Percentiles rank a stretch among this genome's conserved stretches.
Conservation (phyloP, 2,329 filamentous ascomycete genomes). For the Diaporthe vexans region DNA sequence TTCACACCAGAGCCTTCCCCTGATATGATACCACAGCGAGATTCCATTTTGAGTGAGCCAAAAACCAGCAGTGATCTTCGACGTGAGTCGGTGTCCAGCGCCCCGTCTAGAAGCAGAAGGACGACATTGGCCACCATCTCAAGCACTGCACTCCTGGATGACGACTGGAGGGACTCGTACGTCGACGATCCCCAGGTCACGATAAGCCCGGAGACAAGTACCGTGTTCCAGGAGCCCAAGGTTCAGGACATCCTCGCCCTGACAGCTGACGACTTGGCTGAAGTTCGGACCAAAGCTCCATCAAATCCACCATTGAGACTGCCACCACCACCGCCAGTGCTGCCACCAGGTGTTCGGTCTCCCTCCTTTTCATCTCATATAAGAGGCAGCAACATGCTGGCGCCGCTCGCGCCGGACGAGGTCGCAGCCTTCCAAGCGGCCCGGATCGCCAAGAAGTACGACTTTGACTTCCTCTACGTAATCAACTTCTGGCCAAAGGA, state of each 20-base stretch:
- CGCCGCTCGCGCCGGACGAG: conserved; percentile 59
- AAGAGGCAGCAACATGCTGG: conserved; percentile 46
- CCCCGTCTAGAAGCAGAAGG: conserved; percentile 36
- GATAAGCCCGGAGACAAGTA: conserved; percentile 49
- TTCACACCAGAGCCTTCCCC: conserved; percentile 41
- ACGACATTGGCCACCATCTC: conserved; percentile 26
- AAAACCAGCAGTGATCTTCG: conserved; percentile 37
- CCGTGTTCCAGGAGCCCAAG: conserved; percentile 64
- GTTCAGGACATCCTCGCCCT: conserved; percentile 68
- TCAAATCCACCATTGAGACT: conserved; percentile 41
- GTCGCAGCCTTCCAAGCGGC: conserved; percentile 68
- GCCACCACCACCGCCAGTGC: conserved; percentile 35
- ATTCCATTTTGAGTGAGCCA: conserved; percentile 37
- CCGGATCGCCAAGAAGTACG: conserved; percentile 67
- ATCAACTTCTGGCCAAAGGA: conserved; percentile 69
- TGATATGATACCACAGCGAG: conserved; percentile 40
- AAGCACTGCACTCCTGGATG: conserved; percentile 35
- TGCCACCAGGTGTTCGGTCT: conserved; percentile 40
- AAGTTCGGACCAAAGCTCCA: conserved; percentile 49
- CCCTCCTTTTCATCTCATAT: conserved; percentile 54
- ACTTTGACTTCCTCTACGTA: conserved; percentile 71
- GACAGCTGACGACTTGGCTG: conserved; percentile 71
- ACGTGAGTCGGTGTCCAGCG: conserved; percentile 10
- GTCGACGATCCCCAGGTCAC: conserved; percentile 44
- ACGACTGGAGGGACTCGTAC: conserved; percentile 40